Conservation (phyloP, 805 yeast genomes). For the Priceomyces carsonii region DNA sequence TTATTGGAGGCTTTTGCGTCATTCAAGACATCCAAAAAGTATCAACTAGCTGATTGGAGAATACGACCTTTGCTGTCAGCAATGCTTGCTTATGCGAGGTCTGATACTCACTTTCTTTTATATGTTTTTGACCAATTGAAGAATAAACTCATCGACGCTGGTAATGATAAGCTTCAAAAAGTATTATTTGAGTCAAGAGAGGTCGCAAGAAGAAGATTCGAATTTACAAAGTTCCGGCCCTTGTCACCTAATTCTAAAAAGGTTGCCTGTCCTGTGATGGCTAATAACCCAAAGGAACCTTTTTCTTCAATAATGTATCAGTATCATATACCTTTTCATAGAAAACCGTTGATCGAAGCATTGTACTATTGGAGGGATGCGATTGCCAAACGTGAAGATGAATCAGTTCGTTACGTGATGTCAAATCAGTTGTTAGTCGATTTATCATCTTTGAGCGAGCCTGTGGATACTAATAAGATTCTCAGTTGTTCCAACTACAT, state of each 20-base stretch:
- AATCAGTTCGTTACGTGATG: constrained; percentile 81
- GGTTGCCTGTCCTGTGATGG: constrained; percentile 51
- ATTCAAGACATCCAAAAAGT: constrained; percentile 88
- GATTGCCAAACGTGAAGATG: constrained; percentile 75
- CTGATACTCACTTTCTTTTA: constrained; percentile 91
- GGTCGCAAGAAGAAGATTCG: constrained; percentile 80
- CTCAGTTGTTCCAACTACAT: constrained; percentile 45
- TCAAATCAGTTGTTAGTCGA: constrained; percentile 74
- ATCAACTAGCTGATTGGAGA: constrained; percentile 97
- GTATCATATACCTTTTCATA: constrained; percentile 59
- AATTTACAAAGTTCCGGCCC: constrained; percentile 69
- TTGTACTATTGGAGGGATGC: constrained; percentile 83
- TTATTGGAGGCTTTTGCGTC: constrained; percentile 76
- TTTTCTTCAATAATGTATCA: constrained; percentile 65
- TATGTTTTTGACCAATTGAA: constrained; percentile 76
- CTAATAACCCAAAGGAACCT: constrained; percentile 56
- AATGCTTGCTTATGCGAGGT: constrained; percentile 84
- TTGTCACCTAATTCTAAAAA: constrained; percentile 16
- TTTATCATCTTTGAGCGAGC: constrained; percentile 52
- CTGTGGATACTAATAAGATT: constrained; percentile 60
- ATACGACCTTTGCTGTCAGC: constrained; percentile 75
- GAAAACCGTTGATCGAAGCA: constrained; percentile 54
- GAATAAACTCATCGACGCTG: constrained; percentile 50
- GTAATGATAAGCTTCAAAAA: constrained; percentile 44
- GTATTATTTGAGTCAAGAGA: constrained; percentile 75